These are phyloP conservation scores for Vanderwaltozyma tropicalis DNA, from an alignment of 805 yeast species.

Conservation along the genomic window DNA sequence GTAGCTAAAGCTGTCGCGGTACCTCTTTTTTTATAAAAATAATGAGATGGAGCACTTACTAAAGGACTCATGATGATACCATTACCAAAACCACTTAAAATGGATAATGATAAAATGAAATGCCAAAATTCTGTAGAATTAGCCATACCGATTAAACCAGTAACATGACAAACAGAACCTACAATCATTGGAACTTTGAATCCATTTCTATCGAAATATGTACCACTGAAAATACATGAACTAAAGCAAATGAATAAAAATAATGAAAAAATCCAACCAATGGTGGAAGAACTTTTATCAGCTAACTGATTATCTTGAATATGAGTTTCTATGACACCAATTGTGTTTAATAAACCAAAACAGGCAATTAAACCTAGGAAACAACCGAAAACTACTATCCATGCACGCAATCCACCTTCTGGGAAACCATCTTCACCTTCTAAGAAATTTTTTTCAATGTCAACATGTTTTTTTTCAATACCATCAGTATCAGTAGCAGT, in stretches of 20 bases:
- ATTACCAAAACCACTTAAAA: constrained; percentile 43
- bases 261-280: constrained; percentile 54
- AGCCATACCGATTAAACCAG: constrained; percentile 41
- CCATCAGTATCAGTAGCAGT: neutral
- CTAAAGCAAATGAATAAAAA: constrained; percentile 38
- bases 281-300: constrained; percentile 33
- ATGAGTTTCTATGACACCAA: constrained; percentile 53
- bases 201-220: constrained; percentile 44
- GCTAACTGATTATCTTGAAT: constrained; percentile 43
- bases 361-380: constrained; percentile 42
- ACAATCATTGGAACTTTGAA: constrained; percentile 31
- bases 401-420: constrained; percentile 51
- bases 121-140: constrained; percentile 42
- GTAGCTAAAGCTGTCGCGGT: constrained; percentile 37
- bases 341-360: constrained; percentile 45
- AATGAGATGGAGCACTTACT: constrained; percentile 50
- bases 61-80: constrained; percentile 46
- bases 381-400: constrained; percentile 44
- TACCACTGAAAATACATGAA: constrained; percentile 41
- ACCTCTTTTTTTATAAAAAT: constrained; percentile 48
- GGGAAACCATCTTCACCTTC: constrained; percentile 26
- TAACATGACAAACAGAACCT: constrained; percentile 33
- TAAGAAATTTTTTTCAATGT: neutral
- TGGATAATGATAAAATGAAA: constrained; percentile 44
- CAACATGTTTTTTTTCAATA: neutral